These are phyloP conservation scores for Mucor plumbeus DNA, from an alignment of 371 early-diverging fungal genomes.

Conservation along the genomic window DNA sequence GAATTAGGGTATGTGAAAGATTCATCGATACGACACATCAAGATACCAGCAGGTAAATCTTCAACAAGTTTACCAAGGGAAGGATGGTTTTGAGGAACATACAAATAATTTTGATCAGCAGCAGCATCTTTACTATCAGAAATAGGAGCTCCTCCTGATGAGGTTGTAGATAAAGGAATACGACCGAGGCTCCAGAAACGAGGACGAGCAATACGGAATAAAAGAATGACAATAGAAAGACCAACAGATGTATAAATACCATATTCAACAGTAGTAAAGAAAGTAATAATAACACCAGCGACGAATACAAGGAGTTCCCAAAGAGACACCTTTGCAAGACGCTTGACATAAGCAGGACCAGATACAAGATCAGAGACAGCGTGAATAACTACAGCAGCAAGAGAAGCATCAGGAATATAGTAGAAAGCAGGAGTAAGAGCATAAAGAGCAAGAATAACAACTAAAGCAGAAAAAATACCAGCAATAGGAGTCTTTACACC, in stretches of 20 bases:
- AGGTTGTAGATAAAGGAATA: slow-evolving; percentile 31
- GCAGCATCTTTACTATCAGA: slow-evolving; percentile 2
- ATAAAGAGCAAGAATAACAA: slow-evolving; percentile 81
- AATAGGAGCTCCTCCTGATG: not conserved
- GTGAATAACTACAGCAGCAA: slow-evolving; percentile 83
- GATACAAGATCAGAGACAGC: slow-evolving; percentile 69
- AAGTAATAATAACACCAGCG: slow-evolving; percentile 64
- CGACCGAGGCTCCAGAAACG: slow-evolving; percentile 52
- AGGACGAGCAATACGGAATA: slow-evolving; percentile 78
- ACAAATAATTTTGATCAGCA: slow-evolving; percentile 39
- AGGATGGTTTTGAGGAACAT: slow-evolving; percentile 49
- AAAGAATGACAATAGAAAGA: slow-evolving; percentile 66
- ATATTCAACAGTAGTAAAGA: slow-evolving; percentile 73
- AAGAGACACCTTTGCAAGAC: slow-evolving; percentile 51
- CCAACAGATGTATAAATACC: slow-evolving; percentile 75
- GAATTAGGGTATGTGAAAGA: slow-evolving; percentile 76
- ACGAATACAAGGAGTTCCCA: slow-evolving; percentile 61
- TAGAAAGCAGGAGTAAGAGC: slow-evolving; percentile 85
- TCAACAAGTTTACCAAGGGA: slow-evolving; percentile 42
- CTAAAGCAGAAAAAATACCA: slow-evolving; percentile 74
- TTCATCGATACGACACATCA: slow-evolving; percentile 68
- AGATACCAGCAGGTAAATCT: slow-evolving; percentile 59
- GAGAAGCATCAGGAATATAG: slow-evolving; percentile 82
- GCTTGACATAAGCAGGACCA: slow-evolving; percentile 42
- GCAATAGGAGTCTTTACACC: slow-evolving; percentile 88